These are phyloP conservation scores for Ogataea trehaloabstinens DNA, from an alignment of 805 yeast genomes.

Conservation along the genomic window DNA sequence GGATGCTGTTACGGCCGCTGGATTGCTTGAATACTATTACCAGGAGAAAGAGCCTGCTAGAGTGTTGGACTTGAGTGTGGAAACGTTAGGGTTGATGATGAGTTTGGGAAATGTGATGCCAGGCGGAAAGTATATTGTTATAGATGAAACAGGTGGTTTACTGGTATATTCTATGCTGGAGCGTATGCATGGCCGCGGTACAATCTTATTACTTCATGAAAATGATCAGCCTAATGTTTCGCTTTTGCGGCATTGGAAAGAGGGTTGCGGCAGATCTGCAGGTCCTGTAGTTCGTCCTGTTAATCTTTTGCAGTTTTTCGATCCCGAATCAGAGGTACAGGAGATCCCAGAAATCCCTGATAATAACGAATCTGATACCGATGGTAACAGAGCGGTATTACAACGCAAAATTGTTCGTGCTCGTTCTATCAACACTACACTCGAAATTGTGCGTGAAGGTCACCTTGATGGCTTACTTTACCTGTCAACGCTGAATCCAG, in stretches of 20 bases:
- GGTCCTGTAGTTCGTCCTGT: constrained; percentile 62
- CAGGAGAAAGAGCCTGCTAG: constrained; percentile 71
- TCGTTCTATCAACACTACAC: constrained; percentile 44
- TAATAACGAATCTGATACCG: constrained; percentile 52
- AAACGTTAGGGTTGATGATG: constrained; percentile 74
- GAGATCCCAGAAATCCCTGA: constrained; percentile 44
- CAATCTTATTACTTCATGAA: constrained; percentile 76
- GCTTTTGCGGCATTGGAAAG: constrained; percentile 62
- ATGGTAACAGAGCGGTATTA: constrained; percentile 64
- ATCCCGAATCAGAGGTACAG: constrained; percentile 62
- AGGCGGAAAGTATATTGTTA: constrained; percentile 82
- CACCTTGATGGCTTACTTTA: constrained; percentile 74
- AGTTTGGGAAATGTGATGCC: constrained; percentile 80
- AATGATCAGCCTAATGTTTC: constrained; percentile 88
- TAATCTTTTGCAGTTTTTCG: constrained; percentile 75
- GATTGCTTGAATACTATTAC: constrained; percentile 63
- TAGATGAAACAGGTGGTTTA: constrained; percentile 96
- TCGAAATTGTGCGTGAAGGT: constrained; percentile 48
- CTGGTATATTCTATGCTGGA: constrained; percentile 82
- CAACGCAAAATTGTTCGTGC: constrained; percentile 62
- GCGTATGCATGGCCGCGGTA: constrained; percentile 78
- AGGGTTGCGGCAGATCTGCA: constrained; percentile 59
- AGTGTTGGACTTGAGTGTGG: constrained; percentile 80
- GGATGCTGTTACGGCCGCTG: constrained; percentile 68
- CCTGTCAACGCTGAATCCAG: constrained; percentile 69